These are phyloP conservation scores for Colletotrichum echinochloae DNA, from an alignment of 2,329 filamentous ascomycete genomes.

Conservation along the genomic window DNA sequence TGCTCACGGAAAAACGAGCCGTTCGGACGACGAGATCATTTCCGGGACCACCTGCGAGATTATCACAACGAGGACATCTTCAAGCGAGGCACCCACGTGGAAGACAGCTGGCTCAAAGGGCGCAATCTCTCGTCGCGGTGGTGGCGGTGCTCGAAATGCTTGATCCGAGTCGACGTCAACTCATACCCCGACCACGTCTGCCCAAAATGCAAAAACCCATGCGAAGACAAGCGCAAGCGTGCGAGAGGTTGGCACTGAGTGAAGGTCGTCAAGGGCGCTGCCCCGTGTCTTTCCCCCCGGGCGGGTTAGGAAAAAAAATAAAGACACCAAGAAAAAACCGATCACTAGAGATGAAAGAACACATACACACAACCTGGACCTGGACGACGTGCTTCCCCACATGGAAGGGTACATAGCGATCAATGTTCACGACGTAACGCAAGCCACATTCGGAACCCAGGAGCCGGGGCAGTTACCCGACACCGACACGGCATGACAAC, in stretches of 20 bases:
- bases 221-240: slow-evolving; percentile 57
- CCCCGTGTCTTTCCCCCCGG: slow-evolving; percentile 24
- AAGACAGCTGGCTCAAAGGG: slow-evolving; percentile 54
- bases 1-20: slow-evolving; percentile 60
- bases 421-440: slow-evolving; percentile 13
- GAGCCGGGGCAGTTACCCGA: slow-evolving; percentile 27
- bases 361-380: slow-evolving; percentile 14
- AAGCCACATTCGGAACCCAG: slow-evolving; percentile 23
- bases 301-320: too few species aligned
- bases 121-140: slow-evolving; percentile 56
- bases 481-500: slow-evolving; percentile 18
- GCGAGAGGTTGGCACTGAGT: slow-evolving; percentile 39
- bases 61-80: slow-evolving; percentile 67
- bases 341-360: slow-evolving; percentile 11
- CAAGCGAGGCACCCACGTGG: slow-evolving; percentile 55
- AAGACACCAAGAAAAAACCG: not conserved
- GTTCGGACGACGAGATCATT: slow-evolving; percentile 68
- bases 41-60: slow-evolving; percentile 67
- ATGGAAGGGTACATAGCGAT: slow-evolving; percentile 15
- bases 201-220: slow-evolving; percentile 58
- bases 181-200: slow-evolving; percentile 57
- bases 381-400: slow-evolving; percentile 22
- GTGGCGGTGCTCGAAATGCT: slow-evolving; percentile 68
- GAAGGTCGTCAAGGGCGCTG: slow-evolving; percentile 17
- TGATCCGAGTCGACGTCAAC: slow-evolving; percentile 57